phyloP scores from a whole-genome alignment of 1,284 basidiomycete species.

The Xanthoconium separans region DNA sequence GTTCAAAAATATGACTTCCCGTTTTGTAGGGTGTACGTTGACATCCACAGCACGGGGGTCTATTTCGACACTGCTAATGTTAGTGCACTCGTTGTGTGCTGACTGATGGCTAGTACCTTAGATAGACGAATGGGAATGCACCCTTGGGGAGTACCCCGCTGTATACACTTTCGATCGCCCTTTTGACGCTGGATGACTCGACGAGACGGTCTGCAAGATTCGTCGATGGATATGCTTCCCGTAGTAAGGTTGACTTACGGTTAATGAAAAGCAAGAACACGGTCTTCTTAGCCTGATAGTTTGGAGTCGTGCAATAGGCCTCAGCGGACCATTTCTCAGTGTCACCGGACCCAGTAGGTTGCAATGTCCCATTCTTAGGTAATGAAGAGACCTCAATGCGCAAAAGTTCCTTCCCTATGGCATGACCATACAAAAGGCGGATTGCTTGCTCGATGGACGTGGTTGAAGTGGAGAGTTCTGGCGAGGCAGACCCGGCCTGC shows the following conservation, averaged over 20 bases:
- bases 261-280: conserved; percentile 96
- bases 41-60: conserved; percentile 91
- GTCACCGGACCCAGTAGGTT: conserved; percentile 26
- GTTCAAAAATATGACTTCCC: conserved; percentile 93
- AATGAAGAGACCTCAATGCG: conserved; percentile 47
- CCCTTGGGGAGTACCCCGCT: conserved; percentile 89
- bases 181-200: conserved; percentile 85
- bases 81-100: neutral
- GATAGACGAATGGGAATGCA: conserved; percentile 86
- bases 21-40: conserved; percentile 98
- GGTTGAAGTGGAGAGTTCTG: conserved; percentile 84
- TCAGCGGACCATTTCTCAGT: conserved; percentile 65
- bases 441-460: conserved; percentile 74
- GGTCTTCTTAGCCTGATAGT: conserved; percentile 86
- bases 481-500: conserved; percentile 68
- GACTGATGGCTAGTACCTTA: conserved; percentile 55
- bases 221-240: neutral
- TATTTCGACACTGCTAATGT: conserved; percentile 64
- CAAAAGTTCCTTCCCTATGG: conserved; percentile 81
- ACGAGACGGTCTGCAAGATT: conserved; percentile 79
- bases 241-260: conserved; percentile 54
- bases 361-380: conserved; percentile 8
- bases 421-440: conserved; percentile 77
- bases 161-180: conserved; percentile 87
- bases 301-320: conserved; percentile 83